phyloP scores from a whole-genome alignment of 2,329 filamentous ascomycete genomes.

The Aspergillus carbonarius region DNA sequence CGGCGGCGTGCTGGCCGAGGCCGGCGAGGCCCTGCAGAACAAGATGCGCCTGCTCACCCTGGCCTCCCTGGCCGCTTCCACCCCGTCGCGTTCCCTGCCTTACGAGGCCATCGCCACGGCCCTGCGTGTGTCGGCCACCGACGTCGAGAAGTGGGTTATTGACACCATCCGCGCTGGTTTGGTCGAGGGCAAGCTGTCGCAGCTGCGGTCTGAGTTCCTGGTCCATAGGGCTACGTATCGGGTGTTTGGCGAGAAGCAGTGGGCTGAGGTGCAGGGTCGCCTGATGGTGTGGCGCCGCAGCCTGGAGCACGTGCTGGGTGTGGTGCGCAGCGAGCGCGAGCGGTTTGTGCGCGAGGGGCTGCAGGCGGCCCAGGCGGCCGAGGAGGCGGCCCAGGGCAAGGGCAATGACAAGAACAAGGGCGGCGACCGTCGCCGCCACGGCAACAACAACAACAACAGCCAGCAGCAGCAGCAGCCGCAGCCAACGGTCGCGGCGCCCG shows the following conservation, averaged over 20 bases:
- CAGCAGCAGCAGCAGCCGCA: constrained; percentile 23
- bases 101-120: constrained; percentile 82
- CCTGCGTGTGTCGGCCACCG: constrained; percentile 75
- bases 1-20: constrained; percentile 76
- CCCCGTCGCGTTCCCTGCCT: constrained; percentile 80
- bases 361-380: constrained; percentile 51
- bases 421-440: constrained; percentile 34
- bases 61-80: constrained; percentile 80
- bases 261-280: constrained; percentile 87
- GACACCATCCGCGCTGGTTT: constrained; percentile 95
- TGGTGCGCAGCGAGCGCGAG: constrained; percentile 77
- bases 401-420: constrained; percentile 32
- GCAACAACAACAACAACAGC: constrained; percentile 28
- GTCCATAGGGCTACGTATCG: constrained; percentile 96
- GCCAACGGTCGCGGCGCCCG: constrained; percentile 19
- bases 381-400: constrained; percentile 32
- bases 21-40: constrained; percentile 75
- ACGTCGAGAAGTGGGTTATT: constrained; percentile 98
- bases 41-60: constrained; percentile 97
- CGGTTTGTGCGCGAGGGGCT: constrained; percentile 68
- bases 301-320: constrained; percentile 72
- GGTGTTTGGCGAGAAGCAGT: constrained; percentile 97
- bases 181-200: constrained; percentile 93
- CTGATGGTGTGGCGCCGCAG: constrained; percentile 89
- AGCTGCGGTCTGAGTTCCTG: constrained; percentile 88